A percentile compares a stretch with the other conserved stretches of the same genome.
Evolutionary conservation across 306 rosid species (phyloP).

Genomic region (Trifolium pratense): DNA sequence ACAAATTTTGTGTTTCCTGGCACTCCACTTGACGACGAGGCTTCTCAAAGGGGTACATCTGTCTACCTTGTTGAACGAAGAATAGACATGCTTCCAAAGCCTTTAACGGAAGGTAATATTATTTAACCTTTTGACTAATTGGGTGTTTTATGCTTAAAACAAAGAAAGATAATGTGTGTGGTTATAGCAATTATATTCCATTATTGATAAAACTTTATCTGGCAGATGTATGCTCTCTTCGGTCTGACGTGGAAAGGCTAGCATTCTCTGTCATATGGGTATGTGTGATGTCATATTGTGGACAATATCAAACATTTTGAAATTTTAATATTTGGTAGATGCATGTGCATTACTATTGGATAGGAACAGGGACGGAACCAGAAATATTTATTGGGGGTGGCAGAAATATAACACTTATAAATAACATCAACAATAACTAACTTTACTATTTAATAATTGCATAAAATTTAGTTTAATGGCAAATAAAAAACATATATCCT

Average conservation of each 20-base stretch:
- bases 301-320: neutral
- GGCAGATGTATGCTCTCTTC: constrained; percentile 96
- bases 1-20: constrained; percentile 92
- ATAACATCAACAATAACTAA: no score
- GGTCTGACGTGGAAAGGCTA: constrained; percentile 97
- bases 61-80: constrained; percentile 96
- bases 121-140: constrained; percentile 27
- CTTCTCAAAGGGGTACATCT: constrained; percentile 96
- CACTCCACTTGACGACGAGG: constrained; percentile 90
- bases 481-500: no score
- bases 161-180: neutral
- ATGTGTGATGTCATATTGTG: constrained; percentile 43
- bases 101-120: constrained; percentile 86
- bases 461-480: no score
- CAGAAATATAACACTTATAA: no score
- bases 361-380: no score
- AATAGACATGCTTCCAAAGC: constrained; percentile 98
- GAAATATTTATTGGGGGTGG: no score
- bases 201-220: constrained; percentile 38
- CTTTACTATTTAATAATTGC: no score
- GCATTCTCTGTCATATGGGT: constrained; percentile 99
- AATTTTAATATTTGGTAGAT: constrained; percentile 17
- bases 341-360: constrained; percentile 4
- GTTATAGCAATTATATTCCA: constrained; percentile 9
- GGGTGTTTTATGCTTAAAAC: neutral